These are phyloP conservation scores for Vitis hybrid DNA, from an alignment of 177 flowering plant genomes.

Conservation along the genomic window DNA sequence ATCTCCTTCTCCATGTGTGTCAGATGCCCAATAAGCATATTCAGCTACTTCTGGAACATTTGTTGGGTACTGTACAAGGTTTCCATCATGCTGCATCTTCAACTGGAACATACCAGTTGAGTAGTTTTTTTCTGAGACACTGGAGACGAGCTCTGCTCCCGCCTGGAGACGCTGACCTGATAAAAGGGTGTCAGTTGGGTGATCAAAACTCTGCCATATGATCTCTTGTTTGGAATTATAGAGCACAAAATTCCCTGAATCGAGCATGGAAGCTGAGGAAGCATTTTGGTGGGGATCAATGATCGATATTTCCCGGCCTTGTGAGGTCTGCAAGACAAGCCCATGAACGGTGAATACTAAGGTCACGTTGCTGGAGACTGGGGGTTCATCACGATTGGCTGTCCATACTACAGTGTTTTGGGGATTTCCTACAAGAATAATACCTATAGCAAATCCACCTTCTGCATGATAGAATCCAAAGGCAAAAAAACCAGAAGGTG, in stretches of 20 bases:
- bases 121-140: conserved; percentile 13
- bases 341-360: conserved; percentile 21
- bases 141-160: conserved; percentile 17
- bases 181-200: conserved; percentile 24
- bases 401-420: conserved; percentile 33
- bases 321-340: conserved; percentile 14
- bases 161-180: conserved; percentile 17
- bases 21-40: conserved; percentile 14
- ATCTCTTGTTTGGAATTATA: conserved; percentile 9
- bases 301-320: background rate
- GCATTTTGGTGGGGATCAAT: background rate
- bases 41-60: background rate
- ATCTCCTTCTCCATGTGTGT: conserved; percentile 6
- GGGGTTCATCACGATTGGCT: conserved; percentile 18
- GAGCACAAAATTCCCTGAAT: conserved; percentile 30
- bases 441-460: conserved; percentile 25
- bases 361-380: conserved; percentile 13
- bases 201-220: conserved; percentile 26
- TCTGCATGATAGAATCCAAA: conserved; percentile 28
- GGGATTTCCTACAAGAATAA: conserved; percentile 20
- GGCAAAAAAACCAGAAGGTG: conserved; percentile 32
- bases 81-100: conserved; percentile 32
- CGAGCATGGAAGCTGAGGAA: conserved; percentile 28
- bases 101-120: conserved; percentile 26
- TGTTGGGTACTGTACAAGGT: conserved; percentile 28